A percentile compares a stretch with the other conserved stretches of the same genome.
phyloP scores from a whole-genome alignment of 257 asterid species.

The Vinca minor region DNA sequence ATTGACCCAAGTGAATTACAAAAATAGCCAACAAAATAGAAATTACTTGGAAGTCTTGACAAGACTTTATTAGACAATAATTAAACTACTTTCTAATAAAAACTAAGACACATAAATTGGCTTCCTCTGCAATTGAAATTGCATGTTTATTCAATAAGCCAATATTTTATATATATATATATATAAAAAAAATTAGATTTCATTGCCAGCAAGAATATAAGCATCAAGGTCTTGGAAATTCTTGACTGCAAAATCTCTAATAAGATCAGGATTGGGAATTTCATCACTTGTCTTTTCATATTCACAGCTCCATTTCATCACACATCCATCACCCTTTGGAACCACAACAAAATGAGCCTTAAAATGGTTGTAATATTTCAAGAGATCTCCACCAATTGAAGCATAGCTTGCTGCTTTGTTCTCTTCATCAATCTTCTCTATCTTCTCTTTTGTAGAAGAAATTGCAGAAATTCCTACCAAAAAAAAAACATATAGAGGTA shows the following conservation, averaged over 20 bases:
- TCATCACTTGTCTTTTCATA: conserved; percentile 57
- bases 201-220: conserved; percentile 28
- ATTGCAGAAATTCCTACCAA: conserved; percentile 40
- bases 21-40: no score
- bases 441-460: conserved; percentile 52
- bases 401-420: conserved; percentile 32
- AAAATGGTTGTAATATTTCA: conserved; percentile 58
- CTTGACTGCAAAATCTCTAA: conserved; percentile 63
- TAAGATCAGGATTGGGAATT: conserved; percentile 49
- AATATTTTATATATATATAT: not conserved
- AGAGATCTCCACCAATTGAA: conserved; percentile 58
- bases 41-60: no score
- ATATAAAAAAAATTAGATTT: not conserved
- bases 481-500: no score
- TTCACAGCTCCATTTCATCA: conserved; percentile 59
- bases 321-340: conserved; percentile 42
- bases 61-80: no score
- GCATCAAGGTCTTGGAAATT: conserved; percentile 66
- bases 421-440: conserved; percentile 56
- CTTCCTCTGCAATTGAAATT: not conserved
- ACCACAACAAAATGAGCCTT: conserved; percentile 34
- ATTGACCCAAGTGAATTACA: no score
- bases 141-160: conserved; percentile 16
- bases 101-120: not conserved
- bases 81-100: not conserved